Evolutionary conservation across 106 monocot genomes (phyloP).

Genomic region (Chionographis japonica): DNA sequence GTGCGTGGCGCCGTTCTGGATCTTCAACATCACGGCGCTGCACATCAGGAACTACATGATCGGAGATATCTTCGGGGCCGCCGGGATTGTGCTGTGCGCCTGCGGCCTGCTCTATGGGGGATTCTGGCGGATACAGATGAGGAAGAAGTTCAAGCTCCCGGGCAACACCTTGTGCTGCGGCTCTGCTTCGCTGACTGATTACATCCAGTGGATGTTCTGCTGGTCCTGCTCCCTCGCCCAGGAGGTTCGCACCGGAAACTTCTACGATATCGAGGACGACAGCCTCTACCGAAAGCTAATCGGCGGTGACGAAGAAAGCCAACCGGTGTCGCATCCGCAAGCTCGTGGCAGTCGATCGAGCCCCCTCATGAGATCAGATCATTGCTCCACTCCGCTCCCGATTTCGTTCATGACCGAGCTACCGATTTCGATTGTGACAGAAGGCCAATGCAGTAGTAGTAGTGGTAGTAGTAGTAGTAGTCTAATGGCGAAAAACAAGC

Average conservation of each 20-base stretch:
- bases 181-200: conserved; percentile 28
- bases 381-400: neutral
- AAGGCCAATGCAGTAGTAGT: no score
- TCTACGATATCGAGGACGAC: conserved; percentile 19
- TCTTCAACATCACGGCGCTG: conserved; percentile 33
- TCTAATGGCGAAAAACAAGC: no score
- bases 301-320: no score
- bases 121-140: conserved; percentile 47
- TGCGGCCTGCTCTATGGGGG: conserved; percentile 40
- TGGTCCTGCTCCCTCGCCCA: conserved; percentile 36
- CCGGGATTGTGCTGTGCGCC: conserved; percentile 23
- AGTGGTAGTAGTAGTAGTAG: no score
- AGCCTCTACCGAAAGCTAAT: conserved; percentile 5
- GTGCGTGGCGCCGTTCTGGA: conserved; percentile 37
- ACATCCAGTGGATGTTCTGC: conserved; percentile 39
- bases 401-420: neutral
- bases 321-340: no score
- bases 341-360: neutral
- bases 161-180: conserved; percentile 19
- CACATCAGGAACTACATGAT: conserved; percentile 22
- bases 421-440: no score
- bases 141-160: conserved; percentile 31
- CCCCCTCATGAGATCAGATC: neutral
- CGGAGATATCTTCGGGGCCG: conserved; percentile 13
- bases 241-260: conserved; percentile 39